Conservation (phyloP, 441 rosid species). For the Euphorbia corollata region DNA sequence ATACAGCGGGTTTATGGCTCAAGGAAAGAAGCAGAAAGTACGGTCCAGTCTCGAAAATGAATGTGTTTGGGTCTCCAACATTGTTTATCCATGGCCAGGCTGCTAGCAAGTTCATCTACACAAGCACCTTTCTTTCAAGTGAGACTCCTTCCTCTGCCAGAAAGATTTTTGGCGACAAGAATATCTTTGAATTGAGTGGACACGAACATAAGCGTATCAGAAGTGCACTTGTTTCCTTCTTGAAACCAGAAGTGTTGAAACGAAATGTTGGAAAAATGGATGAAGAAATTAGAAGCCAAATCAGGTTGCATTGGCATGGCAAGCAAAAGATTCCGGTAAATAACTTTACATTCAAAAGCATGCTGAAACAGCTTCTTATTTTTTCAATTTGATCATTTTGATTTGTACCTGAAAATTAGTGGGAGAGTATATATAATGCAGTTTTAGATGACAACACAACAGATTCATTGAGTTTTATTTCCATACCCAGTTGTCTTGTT, state of each 20-base stretch:
- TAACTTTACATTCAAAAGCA: too few species aligned
- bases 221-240: slow-evolving; percentile 29
- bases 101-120: slow-evolving; percentile 35
- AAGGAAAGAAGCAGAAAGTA: neutral
- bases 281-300: slow-evolving; percentile 22
- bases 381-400: too few species aligned
- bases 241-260: slow-evolving; percentile 36
- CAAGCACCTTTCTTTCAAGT: slow-evolving; percentile 16
- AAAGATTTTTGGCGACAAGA: slow-evolving; percentile 23
- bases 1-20: neutral
- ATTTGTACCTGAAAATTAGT: too few species aligned
- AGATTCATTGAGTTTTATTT: too few species aligned
- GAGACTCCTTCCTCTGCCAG: slow-evolving; percentile 24
- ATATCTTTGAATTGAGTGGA: slow-evolving; percentile 27
- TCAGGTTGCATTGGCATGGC: slow-evolving; percentile 27
- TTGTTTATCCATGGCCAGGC: slow-evolving; percentile 36
- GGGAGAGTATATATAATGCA: too few species aligned
- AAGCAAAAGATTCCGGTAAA: slow-evolving; percentile 20
- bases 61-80: slow-evolving; percentile 19
- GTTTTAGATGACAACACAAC: too few species aligned
- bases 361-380: too few species aligned
- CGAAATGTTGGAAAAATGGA: slow-evolving; percentile 30
- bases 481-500: too few species aligned
- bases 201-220: slow-evolving; percentile 33
- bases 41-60: neutral